phyloP scores from a whole-genome alignment of 148 eudicot genomes.

The Vaccinium darrowii region DNA sequence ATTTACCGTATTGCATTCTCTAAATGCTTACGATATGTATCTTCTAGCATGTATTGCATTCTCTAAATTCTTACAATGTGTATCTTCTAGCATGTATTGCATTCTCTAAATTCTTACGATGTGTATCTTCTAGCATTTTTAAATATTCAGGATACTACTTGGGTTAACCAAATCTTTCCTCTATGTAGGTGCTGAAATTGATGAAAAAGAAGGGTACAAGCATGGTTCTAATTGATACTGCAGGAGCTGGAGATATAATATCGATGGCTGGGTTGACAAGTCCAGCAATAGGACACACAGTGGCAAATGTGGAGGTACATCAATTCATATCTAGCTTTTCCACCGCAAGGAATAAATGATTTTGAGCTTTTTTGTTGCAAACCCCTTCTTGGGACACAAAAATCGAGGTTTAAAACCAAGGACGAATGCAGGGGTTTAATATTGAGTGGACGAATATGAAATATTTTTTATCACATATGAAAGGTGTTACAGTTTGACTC shows the following conservation, averaged over 20 bases:
- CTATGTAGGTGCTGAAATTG: constrained; percentile 68
- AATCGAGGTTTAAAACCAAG: neutral
- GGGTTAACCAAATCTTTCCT: neutral
- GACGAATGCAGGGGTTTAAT: no score
- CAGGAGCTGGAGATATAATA: constrained; percentile 97
- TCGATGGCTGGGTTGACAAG: constrained; percentile 87
- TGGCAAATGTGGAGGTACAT: constrained; percentile 75
- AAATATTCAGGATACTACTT: neutral
- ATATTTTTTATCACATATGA: no score
- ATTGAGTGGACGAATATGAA: no score
- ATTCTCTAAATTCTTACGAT: neutral
- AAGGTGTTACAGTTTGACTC: no score
- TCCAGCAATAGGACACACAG: constrained; percentile 94
- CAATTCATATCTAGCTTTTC: neutral
- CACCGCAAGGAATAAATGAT: neutral
- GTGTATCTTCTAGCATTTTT: neutral
- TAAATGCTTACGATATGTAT: neutral
- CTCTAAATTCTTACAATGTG: neutral
- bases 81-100: neutral
- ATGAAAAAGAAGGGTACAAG: constrained; percentile 92
- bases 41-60: neutral
- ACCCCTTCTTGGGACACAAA: neutral
- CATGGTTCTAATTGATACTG: constrained; percentile 62
- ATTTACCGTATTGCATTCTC: neutral
- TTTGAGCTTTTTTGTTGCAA: neutral